Evolutionary conservation across 306 rosid genomes (phyloP), one percentile per base, ranked within the genome.

Genomic region (Lathyrus sativus): DNA sequence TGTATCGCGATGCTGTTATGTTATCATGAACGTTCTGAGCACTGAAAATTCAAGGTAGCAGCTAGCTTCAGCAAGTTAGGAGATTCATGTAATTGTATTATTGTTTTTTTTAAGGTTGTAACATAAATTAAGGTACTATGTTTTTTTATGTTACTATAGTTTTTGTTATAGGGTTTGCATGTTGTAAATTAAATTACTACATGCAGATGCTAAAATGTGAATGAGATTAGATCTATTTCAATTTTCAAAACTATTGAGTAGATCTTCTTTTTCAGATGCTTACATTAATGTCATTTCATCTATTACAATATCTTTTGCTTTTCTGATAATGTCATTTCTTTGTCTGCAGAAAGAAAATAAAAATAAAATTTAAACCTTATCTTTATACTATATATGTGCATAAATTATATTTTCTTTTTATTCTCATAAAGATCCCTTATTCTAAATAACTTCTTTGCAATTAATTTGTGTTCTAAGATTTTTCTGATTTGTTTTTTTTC

Each of bases 1-100:
- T 90, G 96, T 70, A 62, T 90, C 15, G 91, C 91, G 11, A 84
- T 90, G 95, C 96, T 90, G 9, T 74, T 90, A 64, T 90, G 96
- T 54, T 85, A 84, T 86, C 96, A 80, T 28, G 96, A 90, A 42
- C 89, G 91, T 8, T 76, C 65, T 0, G 91, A 89, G 8, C 74
- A 77, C 55, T 80, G 67, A 58, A 10, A 58, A 31, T 0, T 6
- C 6, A 58, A 58, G 63, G 63, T 31, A 31, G 29, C 4, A 24
- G 29, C 29, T 26, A 26, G 63, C 11, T 50, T 4, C 56, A 50
- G 18, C 33, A 53, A 53, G n/a, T 53, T 24, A 53, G 59, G 33
- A 53, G 59, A 22, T 53, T 53, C 26, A 53, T 53, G 59, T 1
- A 35, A 35, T 53, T 22, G 59, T 7, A 22, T 53, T 53, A 53